phyloP scores from a whole-genome alignment of 306 rosid genomes.

The Inga laurina region DNA sequence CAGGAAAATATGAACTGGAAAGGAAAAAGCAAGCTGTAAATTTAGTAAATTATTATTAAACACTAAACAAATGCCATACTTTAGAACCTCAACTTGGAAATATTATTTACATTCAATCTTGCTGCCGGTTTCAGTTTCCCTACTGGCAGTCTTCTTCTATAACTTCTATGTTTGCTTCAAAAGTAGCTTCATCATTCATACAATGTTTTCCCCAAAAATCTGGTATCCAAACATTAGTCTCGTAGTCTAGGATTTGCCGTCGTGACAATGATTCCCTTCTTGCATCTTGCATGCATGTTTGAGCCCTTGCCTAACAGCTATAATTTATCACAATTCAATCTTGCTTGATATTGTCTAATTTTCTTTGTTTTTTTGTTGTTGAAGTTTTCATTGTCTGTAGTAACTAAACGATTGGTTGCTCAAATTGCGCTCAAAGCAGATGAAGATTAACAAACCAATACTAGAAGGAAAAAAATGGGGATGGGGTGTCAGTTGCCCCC shows the following conservation, averaged over 20 bases:
- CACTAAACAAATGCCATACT: not conserved
- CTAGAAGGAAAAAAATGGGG: no score
- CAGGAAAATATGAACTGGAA: no score
- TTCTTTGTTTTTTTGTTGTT: not conserved
- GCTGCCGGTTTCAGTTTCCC: not conserved
- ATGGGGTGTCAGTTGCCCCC: no score
- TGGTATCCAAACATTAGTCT: no score
- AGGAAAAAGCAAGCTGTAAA: no score
- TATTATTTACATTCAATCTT: not conserved
- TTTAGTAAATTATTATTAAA: no score
- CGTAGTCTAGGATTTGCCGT: no score
- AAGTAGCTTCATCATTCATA: not conserved
- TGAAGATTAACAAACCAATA: no score
- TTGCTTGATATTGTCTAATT: not conserved
- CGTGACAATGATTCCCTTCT: not conserved
- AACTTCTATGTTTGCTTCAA: not conserved
- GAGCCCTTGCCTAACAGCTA: not conserved
- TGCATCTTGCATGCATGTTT: not conserved
- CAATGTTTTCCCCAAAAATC: not conserved
- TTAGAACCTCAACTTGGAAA: not conserved
- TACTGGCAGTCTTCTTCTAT: not conserved
- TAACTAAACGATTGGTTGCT: not conserved
- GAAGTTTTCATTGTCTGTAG: not conserved
- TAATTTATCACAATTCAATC: not conserved
- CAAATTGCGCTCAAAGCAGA: not conserved